These are phyloP conservation scores for Papilionanthe hybrid DNA, from an alignment of 116 monocot genomes.

Conservation along the genomic window DNA sequence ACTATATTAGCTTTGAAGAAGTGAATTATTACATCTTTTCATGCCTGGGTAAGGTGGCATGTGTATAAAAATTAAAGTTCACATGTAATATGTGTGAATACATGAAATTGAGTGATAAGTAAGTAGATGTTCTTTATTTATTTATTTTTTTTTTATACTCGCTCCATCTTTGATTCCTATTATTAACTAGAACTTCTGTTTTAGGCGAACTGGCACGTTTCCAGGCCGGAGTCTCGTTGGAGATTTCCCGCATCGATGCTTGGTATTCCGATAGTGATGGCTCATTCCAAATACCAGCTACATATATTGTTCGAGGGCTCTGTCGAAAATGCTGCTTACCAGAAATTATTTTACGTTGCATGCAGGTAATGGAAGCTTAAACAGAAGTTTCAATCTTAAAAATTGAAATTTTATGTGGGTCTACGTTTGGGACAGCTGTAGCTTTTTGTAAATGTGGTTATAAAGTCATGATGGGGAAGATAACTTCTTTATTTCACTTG, in stretches of 20 bases:
- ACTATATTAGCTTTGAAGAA: too few species aligned
- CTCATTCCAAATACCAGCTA: slow-evolving; percentile 49
- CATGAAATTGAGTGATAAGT: too few species aligned
- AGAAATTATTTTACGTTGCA: slow-evolving; percentile 92
- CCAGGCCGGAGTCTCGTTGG: slow-evolving; percentile 79
- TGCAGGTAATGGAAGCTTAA: slow-evolving; percentile 51
- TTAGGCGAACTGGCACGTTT: slow-evolving; percentile 85
- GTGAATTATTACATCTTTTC: too few species aligned
- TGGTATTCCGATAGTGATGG: slow-evolving; percentile 76
- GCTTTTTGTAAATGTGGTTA: too few species aligned
- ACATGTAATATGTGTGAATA: too few species aligned
- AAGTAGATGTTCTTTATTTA: too few species aligned
- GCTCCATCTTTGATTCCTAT: too few species aligned
- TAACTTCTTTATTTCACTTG: too few species aligned
- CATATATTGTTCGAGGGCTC: slow-evolving; percentile 75
- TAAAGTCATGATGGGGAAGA: too few species aligned
- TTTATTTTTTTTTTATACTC: too few species aligned
- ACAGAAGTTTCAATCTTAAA: not conserved
- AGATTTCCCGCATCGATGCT: slow-evolving; percentile 88
- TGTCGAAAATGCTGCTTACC: slow-evolving; percentile 91
- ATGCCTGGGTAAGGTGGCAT: too few species aligned
- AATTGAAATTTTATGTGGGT: not conserved
- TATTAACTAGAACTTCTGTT: not conserved
- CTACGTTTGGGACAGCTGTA: not conserved
- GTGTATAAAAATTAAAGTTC: too few species aligned